Evolutionary conservation across 495 filamentous ascomycete species (phyloP).

Genomic region (Aspergillus mulundensis): DNA sequence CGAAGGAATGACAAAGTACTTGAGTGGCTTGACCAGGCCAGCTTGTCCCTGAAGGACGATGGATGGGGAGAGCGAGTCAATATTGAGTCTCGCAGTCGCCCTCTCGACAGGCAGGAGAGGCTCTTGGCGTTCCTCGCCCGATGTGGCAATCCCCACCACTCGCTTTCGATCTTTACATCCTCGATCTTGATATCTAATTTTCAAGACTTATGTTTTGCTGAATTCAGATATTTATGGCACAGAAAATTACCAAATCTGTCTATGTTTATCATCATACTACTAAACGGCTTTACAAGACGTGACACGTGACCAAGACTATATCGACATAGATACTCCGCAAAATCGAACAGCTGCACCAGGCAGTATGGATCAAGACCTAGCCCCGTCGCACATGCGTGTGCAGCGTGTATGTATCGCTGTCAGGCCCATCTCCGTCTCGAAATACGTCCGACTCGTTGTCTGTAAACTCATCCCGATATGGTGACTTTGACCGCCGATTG

Average conservation of each 20-base stretch:
- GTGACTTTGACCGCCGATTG: conserved; percentile 21
- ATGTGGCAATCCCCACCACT: conserved; percentile 2
- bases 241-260: not conserved
- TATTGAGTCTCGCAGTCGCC: not conserved
- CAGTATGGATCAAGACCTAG: not conserved
- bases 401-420: conserved; percentile 43
- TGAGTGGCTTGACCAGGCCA: not conserved
- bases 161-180: not conserved
- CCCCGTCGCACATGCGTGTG: conserved; percentile 37
- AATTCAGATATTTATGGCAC: not conserved
- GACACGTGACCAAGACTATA: conserved; percentile 12
- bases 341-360: not conserved
- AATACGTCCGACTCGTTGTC: conserved; percentile 51
- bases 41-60: conserved; percentile 3
- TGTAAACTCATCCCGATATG: conserved; percentile 52
- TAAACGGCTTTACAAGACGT: conserved; percentile 1
- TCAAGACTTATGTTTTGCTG: too few species aligned
- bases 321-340: conserved; percentile 7
- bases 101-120: not conserved
- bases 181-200: too few species aligned
- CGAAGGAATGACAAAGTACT: conserved; percentile 1
- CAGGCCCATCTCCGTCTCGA: conserved; percentile 36
- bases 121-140: conserved; percentile 4
- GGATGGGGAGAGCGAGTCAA: not conserved
- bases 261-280: not conserved